Base-by-base conservation (phyloP, 305 asterid species). In the Fraxinus dipetala region DNA sequence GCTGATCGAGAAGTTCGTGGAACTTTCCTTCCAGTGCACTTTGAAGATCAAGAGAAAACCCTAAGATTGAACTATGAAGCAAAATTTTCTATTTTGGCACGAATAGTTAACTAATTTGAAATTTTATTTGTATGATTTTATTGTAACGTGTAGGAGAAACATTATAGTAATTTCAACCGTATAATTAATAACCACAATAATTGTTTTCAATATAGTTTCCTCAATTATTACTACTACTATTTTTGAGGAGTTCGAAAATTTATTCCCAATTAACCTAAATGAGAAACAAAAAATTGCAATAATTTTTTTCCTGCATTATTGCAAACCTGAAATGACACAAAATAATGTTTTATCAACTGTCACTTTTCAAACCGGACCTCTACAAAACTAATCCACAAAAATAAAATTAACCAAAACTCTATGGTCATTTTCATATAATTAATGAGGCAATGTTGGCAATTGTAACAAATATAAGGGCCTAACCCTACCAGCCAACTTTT, bases 401-500 rank as follows among this genome's bases (percentile, higher is more conserved):
- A 16, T 30, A n/a, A 67, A 51, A 63, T 54, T 72, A 61, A 30
- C 78, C 3, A 69, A 36, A 24, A 77, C 40, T 81, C 75, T 80
- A 2, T 43, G 1, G 88, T 86, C 89, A 83, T 84, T 86, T 82
- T 87, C 89, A 26, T 65, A 79, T 26, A 69, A 5, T 81, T 81
- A 59, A 75, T 80, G 75, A 75, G 84, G 84, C 35, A 77, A 81
- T 14, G 61, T 73, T 16, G 75, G 70, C 67, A 84, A 84, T 83
- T 40, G 10, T 69, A 69, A 69, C 75, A 69, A 30, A 69, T 69
- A 30, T 69, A 13, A 30, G 20, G 75, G 38, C 38, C n/a, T 24
- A 22, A 69, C 28, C 84, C 73, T 78, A 13, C 0, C 78, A 30
- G 87, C 86, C 91, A 88, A 86, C 90, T 85, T 76, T 81, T 82